Evolutionary conservation across 139 green algal genomes (phyloP), one percentile per base, ranked within the genome.

Genomic region (Marvania coccoides): DNA sequence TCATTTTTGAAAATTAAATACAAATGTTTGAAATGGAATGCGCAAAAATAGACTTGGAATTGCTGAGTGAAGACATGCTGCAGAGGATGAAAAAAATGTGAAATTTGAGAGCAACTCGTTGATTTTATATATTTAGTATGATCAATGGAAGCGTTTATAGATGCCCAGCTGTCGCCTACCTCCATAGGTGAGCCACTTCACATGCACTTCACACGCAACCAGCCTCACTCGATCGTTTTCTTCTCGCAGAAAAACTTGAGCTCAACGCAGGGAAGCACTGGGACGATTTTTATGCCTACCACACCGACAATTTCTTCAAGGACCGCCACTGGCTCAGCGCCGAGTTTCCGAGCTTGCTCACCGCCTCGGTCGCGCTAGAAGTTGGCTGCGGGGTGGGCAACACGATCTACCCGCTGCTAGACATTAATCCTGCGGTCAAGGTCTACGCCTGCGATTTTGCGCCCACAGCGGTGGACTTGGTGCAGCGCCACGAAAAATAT

Each of bases 341-440:
- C 10, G 85, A 94, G 65, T 88, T 90, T 45, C 80, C 81, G 2
- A 66, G 77, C 9, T 54, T 89, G 28, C 24, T 67, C 3, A 23
- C 26, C 0, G 80, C 58, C 1, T 15, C 31, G 5, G 67, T 31
- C 1, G 36, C 88, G 13, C 61, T 91, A 7, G 82, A 84, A 74
- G 84, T 96, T 6, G 93, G 93, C 19, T 98, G 93, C 70, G 93
- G 93, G 5, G 90, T 82, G 1, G 93, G 93, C 61, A 98, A 98
- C 79, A 86, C 88, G 13, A 69, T 89, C 24, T 97, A 85, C 65
- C 93, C 93, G 0, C 68, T 98, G 46, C 66, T 95, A 6, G 83
- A 91, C 36, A 5, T 79, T 28, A 87, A 94, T 68, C 70, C 77
- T 0, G 23, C 75, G 4, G 58, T 79, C 10, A 12, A 28, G 5